These are phyloP conservation scores for Syncephalastrum monosporum DNA, from an alignment of 371 early-diverging fungal species.

Conservation along the genomic window DNA sequence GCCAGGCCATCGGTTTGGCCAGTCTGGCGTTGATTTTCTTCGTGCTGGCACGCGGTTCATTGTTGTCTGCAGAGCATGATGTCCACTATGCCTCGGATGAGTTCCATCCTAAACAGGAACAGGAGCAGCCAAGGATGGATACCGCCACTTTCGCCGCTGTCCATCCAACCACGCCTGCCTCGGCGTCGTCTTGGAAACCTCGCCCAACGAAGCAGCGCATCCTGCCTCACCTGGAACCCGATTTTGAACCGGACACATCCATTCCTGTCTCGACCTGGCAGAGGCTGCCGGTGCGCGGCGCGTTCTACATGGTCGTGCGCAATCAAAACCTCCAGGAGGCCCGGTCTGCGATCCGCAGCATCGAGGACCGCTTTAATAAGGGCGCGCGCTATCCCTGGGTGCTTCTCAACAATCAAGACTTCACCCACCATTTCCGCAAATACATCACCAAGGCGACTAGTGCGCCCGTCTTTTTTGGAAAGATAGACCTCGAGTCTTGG, in stretches of 20 bases:
- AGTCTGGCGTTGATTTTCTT: constrained; percentile 5
- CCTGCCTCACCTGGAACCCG: constrained; percentile 9
- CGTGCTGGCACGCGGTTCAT: constrained; percentile 7
- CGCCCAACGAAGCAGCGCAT: background rate
- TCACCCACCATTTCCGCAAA: constrained; percentile 33
- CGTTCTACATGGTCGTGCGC: constrained; percentile 34
- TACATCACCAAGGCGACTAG: constrained; percentile 27
- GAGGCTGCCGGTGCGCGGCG: constrained; percentile 23
- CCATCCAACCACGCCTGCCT: too few species aligned
- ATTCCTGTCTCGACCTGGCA: constrained; percentile 21
- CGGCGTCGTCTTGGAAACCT: too few species aligned
- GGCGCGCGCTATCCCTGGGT: constrained; percentile 51
- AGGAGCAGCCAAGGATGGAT: constrained; percentile 1
- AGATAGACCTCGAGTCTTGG: constrained; percentile 43
- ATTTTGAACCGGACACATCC: constrained; percentile 7
- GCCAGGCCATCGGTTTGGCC: constrained; percentile 6
- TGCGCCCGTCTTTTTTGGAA: constrained; percentile 40
- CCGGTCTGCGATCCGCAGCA: constrained; percentile 32
- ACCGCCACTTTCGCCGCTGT: background rate
- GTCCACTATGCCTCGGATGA: constrained; percentile 6
- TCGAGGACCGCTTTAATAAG: constrained; percentile 51
- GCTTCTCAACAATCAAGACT: constrained; percentile 38
- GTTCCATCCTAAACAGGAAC: background rate
- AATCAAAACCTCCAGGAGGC: constrained; percentile 32
- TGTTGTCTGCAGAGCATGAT: constrained; percentile 8